A percentile compares a stretch with the other conserved stretches of the same genome.
phyloP scores from a whole-genome alignment of 2,329 filamentous ascomycete species.

The Penicillium psychrosexuale region DNA sequence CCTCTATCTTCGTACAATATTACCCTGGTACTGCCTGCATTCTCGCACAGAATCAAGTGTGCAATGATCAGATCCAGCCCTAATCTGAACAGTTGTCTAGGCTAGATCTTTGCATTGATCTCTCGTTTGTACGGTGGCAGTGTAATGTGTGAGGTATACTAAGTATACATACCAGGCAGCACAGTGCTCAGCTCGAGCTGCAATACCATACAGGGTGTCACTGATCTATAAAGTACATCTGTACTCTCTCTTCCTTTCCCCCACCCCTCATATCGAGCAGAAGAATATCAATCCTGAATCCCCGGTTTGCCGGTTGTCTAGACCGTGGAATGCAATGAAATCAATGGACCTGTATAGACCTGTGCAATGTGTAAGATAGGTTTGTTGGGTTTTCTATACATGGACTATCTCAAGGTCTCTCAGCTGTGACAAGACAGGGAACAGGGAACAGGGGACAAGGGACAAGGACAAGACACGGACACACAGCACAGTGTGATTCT shows the following conservation, averaged over 20 bases:
- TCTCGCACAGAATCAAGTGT: conserved; percentile 5
- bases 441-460: neutral
- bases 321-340: neutral
- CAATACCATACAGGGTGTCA: neutral
- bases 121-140: neutral
- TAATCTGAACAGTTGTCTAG: conserved; percentile 8
- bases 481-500: neutral
- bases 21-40: conserved; percentile 7
- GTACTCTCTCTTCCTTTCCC: neutral
- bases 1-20: neutral
- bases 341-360: neutral
- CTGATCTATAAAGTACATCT: neutral
- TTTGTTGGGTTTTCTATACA: neutral
- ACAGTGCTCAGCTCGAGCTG: neutral
- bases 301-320: conserved; percentile 1
- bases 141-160: neutral
- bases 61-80: conserved; percentile 5
- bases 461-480: neutral
- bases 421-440: conserved; percentile 1
- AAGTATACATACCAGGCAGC: neutral
- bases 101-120: conserved; percentile 10
- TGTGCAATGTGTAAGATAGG: neutral
- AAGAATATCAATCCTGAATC: neutral
- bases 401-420: neutral
- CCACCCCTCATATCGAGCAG: neutral